Evolutionary conservation across 441 rosid genomes (phyloP).

Genomic region (Euphorbia celastroides): DNA sequence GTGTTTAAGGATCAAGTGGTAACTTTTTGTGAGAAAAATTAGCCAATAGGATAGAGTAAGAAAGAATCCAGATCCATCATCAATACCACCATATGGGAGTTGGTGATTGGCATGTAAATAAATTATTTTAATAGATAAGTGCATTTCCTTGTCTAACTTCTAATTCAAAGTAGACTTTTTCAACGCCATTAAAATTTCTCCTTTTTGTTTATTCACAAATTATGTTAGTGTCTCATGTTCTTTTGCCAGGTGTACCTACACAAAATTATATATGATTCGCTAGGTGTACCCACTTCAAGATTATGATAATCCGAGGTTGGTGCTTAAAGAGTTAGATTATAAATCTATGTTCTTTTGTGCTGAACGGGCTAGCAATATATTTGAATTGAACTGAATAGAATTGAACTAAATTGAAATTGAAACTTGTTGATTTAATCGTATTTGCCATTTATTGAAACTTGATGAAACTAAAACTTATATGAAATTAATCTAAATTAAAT

Average conservation of each 20-base stretch:
- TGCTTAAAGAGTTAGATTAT: too few species aligned
- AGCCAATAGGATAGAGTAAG: conserved; percentile 4
- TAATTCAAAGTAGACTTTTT: conserved; percentile 2
- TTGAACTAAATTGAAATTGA: too few species aligned
- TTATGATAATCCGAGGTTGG: too few species aligned
- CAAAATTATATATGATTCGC: background rate
- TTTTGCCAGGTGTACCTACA: background rate
- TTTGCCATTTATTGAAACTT: too few species aligned
- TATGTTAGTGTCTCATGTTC: background rate
- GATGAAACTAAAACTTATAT: too few species aligned
- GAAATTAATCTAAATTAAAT: too few species aligned
- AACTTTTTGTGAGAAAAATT: background rate
- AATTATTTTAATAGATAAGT: background rate
- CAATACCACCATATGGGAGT: background rate
- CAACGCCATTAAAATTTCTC: background rate
- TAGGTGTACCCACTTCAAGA: too few species aligned
- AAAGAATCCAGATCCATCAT: conserved; percentile 11
- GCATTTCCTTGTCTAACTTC: background rate
- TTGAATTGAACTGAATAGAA: too few species aligned
- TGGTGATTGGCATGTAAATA: background rate
- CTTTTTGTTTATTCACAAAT: background rate
- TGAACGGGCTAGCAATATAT: too few species aligned
- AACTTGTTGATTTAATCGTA: too few species aligned
- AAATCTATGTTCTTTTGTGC: too few species aligned
- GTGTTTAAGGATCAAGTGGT: background rate